Base-by-base conservation (phyloP, 1,139 yeast species). In the Yarrowia galli region DNA sequence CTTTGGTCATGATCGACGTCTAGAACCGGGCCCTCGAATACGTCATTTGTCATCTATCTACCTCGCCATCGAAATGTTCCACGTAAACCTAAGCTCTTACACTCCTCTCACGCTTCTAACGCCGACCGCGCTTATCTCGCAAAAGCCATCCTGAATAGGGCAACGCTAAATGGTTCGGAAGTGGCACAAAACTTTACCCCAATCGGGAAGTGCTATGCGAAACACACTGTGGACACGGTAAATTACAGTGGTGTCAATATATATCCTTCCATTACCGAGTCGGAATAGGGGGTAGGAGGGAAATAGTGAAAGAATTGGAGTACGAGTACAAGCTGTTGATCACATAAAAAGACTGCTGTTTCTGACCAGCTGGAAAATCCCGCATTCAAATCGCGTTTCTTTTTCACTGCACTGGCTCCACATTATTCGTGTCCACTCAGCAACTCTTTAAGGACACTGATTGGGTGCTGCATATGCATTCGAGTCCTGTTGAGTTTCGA, bases 151-250 rank as follows among this genome's bases (percentile, higher is more conserved):
- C 63, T 42, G 7, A 56, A 56, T n/a, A 42, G 46, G 63, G 5
- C 16, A 56, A 23, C 23, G 16, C 23, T 36, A 53, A 36, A 35
- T 36, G 60, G 38, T 53, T 53, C 60, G 60, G 60, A 2, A 2
- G 60, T 36, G 60, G 43, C 60, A 36, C 32, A 28, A n/a, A 56
- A 40, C 23, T 13, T 13, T 28, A 25, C 18, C 63, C 63, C 7
- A 42, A 40, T 20, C 63, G 48, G 63, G 63, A n/a, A 56, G 60
- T 53, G 60, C 60, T 10, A 53, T 53, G 60, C 60, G 60, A 20
- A 7, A 22, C 20, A 35, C 38, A 15, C 40, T 36, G 40, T 35
- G 38, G 12, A 16, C n/a, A 6, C 7, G n/a, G 53, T 7, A 45
- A 45, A 20, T 23, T 16, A 3, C 25, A n/a, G 56, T 48, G 53